These are phyloP conservation scores for Blakeslea trispora DNA, from an alignment of 371 early-diverging fungal species.

Conservation along the genomic window DNA sequence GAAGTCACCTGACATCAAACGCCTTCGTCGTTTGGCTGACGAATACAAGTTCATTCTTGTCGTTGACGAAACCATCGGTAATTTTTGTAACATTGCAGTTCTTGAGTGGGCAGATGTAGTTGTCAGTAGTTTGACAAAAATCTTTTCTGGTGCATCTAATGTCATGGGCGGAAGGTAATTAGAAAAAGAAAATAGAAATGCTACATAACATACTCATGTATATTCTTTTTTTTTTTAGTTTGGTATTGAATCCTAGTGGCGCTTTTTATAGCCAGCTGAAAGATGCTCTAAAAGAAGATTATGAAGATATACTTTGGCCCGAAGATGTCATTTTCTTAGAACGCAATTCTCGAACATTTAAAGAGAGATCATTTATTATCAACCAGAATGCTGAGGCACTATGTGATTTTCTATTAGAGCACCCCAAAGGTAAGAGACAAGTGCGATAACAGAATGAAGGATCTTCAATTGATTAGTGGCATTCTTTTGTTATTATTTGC, in stretches of 20 bases:
- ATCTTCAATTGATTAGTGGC: too few relatives aligned
- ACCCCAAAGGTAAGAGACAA: conserved; percentile 59
- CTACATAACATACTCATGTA: neutral
- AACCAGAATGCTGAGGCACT: conserved; percentile 81
- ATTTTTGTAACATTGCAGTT: conserved; percentile 83
- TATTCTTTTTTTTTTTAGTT: conserved; percentile 42
- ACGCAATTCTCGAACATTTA: conserved; percentile 90
- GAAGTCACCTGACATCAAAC: conserved; percentile 75
- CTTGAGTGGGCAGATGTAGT: conserved; percentile 84
- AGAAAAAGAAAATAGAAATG: neutral
- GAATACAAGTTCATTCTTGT: conserved; percentile 77
- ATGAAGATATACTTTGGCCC: conserved; percentile 86
- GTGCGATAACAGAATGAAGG: too few relatives aligned
- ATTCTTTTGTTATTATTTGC: too few relatives aligned
- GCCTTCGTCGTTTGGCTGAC: conserved; percentile 77
- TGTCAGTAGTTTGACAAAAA: conserved; percentile 92
- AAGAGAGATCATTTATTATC: conserved; percentile 68
- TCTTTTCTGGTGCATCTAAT: conserved; percentile 93
- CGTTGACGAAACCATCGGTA: conserved; percentile 95
- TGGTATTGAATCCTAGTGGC: conserved; percentile 82
- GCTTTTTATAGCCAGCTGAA: conserved; percentile 59
- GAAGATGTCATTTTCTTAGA: conserved; percentile 95
- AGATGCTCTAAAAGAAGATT: conserved; percentile 51
- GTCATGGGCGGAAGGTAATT: conserved; percentile 94
- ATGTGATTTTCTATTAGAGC: conserved; percentile 67